These are phyloP conservation scores for Venturia nashicola DNA, from an alignment of 2,329 filamentous ascomycete species.

Conservation along the genomic window DNA sequence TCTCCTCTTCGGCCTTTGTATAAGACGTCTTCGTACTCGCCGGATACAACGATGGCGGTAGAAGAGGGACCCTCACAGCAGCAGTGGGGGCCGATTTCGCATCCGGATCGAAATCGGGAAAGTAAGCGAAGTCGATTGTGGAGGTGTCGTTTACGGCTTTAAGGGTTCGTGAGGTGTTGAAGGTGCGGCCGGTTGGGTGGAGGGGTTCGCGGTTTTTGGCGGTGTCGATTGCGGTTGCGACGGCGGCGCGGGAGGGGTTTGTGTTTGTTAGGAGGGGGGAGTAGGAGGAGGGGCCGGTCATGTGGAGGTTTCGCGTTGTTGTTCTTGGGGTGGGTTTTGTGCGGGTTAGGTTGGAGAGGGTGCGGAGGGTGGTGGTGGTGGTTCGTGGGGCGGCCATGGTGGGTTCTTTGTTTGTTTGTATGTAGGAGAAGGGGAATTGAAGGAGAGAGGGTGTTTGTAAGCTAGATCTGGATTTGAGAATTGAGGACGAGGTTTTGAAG, in stretches of 20 bases:
- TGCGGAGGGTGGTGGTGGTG: conserved; percentile 28
- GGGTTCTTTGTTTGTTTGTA: conserved; percentile 9
- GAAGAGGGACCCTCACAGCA: conserved; percentile 34
- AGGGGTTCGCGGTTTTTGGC: conserved; percentile 22
- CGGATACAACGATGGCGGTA: conserved; percentile 27
- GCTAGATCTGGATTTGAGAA: neutral
- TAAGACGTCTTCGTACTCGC: conserved; percentile 9
- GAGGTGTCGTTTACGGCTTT: conserved; percentile 46
- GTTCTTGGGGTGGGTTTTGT: conserved; percentile 23
- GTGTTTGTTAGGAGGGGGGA: conserved; percentile 37
- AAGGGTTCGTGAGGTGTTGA: conserved; percentile 48
- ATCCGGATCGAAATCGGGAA: conserved; percentile 40
- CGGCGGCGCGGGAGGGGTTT: conserved; percentile 34
- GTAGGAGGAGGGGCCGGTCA: conserved; percentile 47
- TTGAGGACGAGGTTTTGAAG: neutral
- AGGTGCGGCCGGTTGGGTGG: conserved; percentile 32
- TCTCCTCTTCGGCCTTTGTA: conserved; percentile 5
- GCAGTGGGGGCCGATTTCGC: conserved; percentile 19
- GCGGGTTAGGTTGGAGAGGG: no score
- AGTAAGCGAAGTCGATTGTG: conserved; percentile 51
- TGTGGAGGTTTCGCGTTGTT: conserved; percentile 40
- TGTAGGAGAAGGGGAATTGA: neutral
- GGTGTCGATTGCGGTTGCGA: conserved; percentile 39
- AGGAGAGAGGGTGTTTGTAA: neutral
- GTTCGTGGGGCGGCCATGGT: conserved; percentile 30